Evolutionary conservation across 106 monocot species (phyloP).

Genomic region (Apostasia shenzhenica): DNA sequence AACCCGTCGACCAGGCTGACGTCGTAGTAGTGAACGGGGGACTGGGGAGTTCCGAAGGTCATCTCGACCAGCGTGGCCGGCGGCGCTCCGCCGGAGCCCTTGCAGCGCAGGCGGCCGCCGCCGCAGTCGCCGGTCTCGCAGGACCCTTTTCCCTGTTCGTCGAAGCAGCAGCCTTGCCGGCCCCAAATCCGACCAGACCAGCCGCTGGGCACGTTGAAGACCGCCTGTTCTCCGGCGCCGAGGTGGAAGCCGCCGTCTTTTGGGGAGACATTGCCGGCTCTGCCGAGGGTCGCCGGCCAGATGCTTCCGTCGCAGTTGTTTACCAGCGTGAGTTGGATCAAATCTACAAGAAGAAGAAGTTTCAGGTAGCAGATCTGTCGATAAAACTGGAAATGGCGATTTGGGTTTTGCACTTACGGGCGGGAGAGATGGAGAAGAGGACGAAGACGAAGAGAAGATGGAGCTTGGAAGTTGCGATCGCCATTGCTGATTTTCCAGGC

Average conservation of each 20-base stretch:
- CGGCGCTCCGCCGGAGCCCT: slow-evolving; percentile 34
- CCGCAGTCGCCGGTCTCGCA: slow-evolving; percentile 72
- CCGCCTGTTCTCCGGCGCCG: slow-evolving; percentile 5
- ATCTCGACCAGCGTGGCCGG: slow-evolving; percentile 72
- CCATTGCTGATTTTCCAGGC: background rate
- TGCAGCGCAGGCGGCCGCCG: slow-evolving; percentile 41
- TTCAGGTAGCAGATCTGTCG: background rate
- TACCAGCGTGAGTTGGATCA: slow-evolving; percentile 17
- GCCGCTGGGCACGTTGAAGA: slow-evolving; percentile 12
- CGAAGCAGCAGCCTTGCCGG: slow-evolving; percentile 45
- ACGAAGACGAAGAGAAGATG: background rate
- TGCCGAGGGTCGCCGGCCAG: slow-evolving; percentile 27
- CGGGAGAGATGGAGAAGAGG: background rate
- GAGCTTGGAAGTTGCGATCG: background rate
- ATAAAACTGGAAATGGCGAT: background rate
- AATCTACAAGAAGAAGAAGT: slow-evolving; percentile 2
- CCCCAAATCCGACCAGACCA: slow-evolving; percentile 74
- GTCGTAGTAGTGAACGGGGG: slow-evolving; percentile 61
- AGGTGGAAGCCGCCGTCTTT: slow-evolving; percentile 25
- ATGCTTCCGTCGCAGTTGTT: slow-evolving; percentile 25
- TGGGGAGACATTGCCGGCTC: slow-evolving; percentile 13
- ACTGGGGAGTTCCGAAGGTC: slow-evolving; percentile 46
- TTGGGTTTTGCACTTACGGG: background rate
- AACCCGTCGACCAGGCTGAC: slow-evolving; percentile 77
- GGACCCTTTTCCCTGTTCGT: slow-evolving; percentile 24